Percentiles rank a stretch among this genome's conserved stretches.
These are phyloP conservation scores for Bremia lactucae DNA, from an alignment of 352 stramenopile genomes.

Conservation along the genomic window DNA sequence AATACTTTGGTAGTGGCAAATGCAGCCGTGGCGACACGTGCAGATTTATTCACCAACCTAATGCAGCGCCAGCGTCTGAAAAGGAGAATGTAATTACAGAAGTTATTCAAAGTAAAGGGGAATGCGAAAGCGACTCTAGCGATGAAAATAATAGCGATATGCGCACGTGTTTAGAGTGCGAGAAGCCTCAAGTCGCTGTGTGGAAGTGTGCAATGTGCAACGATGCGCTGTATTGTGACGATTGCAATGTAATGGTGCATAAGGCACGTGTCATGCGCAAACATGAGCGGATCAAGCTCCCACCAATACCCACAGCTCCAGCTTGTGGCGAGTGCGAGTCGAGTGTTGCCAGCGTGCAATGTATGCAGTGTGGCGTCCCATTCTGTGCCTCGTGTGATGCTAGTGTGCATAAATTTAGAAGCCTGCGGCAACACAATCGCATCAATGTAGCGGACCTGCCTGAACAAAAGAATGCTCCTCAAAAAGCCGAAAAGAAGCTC, in stretches of 20 bases:
- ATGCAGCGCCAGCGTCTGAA: neutral
- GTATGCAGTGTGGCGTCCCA: slow-evolving; percentile 44
- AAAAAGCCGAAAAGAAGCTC: slow-evolving; percentile 9
- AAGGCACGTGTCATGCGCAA: slow-evolving; percentile 50
- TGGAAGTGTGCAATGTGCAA: slow-evolving; percentile 55
- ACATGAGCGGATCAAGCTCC: slow-evolving; percentile 35
- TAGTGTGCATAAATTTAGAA: slow-evolving; percentile 68
- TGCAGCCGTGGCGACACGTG: slow-evolving; percentile 47
- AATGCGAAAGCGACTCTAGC: slow-evolving; percentile 4
- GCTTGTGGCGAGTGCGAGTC: slow-evolving; percentile 47
- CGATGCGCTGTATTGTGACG: slow-evolving; percentile 49
- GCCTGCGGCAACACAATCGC: slow-evolving; percentile 38
- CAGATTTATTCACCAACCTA: slow-evolving; percentile 27
- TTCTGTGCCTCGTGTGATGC: slow-evolving; percentile 47
- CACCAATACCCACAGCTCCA: slow-evolving; percentile 17
- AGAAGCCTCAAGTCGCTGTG: slow-evolving; percentile 26
- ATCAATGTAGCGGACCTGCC: slow-evolving; percentile 3
- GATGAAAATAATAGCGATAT: slow-evolving; percentile 8
- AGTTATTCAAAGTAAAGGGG: slow-evolving; percentile 1
- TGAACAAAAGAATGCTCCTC: slow-evolving; percentile 7
- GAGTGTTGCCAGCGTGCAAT: slow-evolving; percentile 26
- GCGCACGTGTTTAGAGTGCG: slow-evolving; percentile 57
- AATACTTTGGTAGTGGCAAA: slow-evolving; percentile 37
- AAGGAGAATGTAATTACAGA: slow-evolving; percentile 2
- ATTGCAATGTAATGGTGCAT: slow-evolving; percentile 46